A percentile compares a stretch with the other conserved stretches of the same genome.
phyloP scores from a whole-genome alignment of 2,329 filamentous ascomycete genomes.

The Verticillium nubilum region DNA sequence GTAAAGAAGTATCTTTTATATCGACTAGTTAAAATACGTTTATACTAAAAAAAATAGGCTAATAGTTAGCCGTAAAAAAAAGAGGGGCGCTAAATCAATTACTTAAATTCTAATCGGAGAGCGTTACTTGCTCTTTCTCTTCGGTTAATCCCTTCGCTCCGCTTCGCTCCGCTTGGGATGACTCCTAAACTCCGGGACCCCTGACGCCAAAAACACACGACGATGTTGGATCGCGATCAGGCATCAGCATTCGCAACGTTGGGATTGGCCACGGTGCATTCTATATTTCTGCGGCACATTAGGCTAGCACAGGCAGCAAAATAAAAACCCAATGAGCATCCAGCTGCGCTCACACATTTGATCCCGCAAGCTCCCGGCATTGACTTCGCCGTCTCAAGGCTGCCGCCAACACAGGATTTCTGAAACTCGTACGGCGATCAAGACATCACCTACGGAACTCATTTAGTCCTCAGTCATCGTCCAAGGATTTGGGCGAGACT shows the following conservation, averaged over 20 bases:
- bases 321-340: background rate
- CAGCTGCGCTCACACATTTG: background rate
- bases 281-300: background rate
- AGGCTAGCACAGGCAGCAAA: background rate
- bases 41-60: no score
- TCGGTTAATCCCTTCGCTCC: no score
- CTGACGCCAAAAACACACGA: background rate
- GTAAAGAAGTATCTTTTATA: no score
- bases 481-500: background rate
- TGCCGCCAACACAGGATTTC: background rate
- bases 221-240: background rate
- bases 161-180: background rate
- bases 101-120: no score
- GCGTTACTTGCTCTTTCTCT: no score
- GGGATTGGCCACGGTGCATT: background rate
- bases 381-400: background rate
- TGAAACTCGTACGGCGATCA: background rate
- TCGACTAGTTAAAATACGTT: no score
- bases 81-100: no score
- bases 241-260: background rate
- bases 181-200: background rate
- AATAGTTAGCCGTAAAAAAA: no score
- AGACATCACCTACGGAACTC: no score
- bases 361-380: background rate
- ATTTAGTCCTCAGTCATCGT: background rate